phyloP scores from a whole-genome alignment of 441 rosid species.

The Gossypium schwendimanii region DNA sequence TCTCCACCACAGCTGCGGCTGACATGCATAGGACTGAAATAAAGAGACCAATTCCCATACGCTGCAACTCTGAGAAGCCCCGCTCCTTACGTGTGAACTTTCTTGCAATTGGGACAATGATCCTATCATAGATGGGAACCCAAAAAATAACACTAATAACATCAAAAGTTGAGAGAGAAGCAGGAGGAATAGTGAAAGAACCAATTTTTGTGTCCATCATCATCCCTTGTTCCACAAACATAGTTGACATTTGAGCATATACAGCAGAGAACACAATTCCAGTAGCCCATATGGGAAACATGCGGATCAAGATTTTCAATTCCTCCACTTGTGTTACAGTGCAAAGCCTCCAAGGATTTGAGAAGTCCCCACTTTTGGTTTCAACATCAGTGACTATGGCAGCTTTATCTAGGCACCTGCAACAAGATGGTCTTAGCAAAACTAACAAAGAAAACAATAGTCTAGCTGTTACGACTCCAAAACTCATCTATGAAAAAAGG shows the following conservation, averaged over 20 bases:
- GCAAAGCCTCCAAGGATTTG: constrained; percentile 68
- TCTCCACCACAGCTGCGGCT: constrained; percentile 78
- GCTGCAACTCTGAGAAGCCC: constrained; percentile 75
- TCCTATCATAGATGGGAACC: constrained; percentile 69
- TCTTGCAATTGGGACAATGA: constrained; percentile 73
- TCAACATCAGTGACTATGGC: constrained; percentile 65
- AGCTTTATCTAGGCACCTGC: constrained; percentile 86
- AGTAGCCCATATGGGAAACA: constrained; percentile 86
- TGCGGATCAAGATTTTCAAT: constrained; percentile 68
- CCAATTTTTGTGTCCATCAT: constrained; percentile 68
- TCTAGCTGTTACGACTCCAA: background rate
- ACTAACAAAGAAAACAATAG: background rate
- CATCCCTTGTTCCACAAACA: constrained; percentile 90
- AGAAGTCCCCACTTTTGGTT: constrained; percentile 37
- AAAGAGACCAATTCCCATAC: constrained; percentile 82
- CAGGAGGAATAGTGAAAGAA: constrained; percentile 79
- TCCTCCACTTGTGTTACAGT: constrained; percentile 90
- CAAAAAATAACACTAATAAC: constrained; percentile 62
- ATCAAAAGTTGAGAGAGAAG: constrained; percentile 62
- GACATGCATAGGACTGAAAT: constrained; percentile 58
- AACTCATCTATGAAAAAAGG: background rate
- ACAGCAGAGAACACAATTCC: constrained; percentile 73
- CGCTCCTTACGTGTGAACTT: constrained; percentile 66
- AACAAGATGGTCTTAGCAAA: constrained; percentile 5
- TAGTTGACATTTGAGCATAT: constrained; percentile 69